These are phyloP conservation scores for Boechera divaricarpa DNA, from an alignment of 345 rosid species.

Conservation along the genomic window DNA sequence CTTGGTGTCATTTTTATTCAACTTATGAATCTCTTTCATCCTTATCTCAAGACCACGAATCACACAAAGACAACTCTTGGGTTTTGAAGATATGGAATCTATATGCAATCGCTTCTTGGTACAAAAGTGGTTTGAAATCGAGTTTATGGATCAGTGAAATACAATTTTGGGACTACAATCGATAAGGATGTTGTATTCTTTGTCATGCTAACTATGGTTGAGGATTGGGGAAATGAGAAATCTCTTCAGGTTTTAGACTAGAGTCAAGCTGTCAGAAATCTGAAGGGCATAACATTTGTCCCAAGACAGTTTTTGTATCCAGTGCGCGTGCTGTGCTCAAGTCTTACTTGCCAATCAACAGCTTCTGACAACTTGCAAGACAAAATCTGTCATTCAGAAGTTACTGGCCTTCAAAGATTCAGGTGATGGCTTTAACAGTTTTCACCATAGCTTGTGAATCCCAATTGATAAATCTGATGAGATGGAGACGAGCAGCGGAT, in stretches of 20 bases:
- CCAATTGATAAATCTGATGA: slow-evolving; percentile 47
- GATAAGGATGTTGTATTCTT: background rate
- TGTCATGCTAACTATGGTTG: background rate
- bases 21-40: too few relatives aligned
- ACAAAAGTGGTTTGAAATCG: background rate
- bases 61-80: background rate
- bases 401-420: background rate
- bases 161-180: background rate
- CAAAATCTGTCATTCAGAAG: background rate
- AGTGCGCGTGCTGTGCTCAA: background rate
- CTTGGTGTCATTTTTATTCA: background rate
- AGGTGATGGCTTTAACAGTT: slow-evolving; percentile 13
- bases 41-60: background rate
- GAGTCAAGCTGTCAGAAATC: slow-evolving; percentile 4
- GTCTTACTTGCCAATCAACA: slow-evolving; percentile 14
- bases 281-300: background rate
- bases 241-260: background rate
- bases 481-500: slow-evolving; percentile 44
- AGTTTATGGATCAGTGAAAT: background rate
- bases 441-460: slow-evolving; percentile 44
- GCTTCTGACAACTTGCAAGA: background rate
- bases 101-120: background rate
- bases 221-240: background rate
- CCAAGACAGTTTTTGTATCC: background rate
- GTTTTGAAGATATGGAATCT: background rate